Conservation (phyloP, 352 stramenopile genomes). For the Phytophthora colocasiae region DNA sequence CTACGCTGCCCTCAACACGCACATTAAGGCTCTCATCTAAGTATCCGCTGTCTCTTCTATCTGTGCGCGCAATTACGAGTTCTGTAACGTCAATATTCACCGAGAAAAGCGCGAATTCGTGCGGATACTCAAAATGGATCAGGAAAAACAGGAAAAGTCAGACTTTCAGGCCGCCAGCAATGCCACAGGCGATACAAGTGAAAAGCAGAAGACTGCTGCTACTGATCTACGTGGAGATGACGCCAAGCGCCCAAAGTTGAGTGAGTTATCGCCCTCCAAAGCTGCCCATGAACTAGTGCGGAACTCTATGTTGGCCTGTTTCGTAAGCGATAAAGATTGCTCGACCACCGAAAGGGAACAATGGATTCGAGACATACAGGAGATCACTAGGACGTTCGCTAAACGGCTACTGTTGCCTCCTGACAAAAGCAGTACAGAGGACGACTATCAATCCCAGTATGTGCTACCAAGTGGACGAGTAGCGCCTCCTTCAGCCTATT, state of each 20-base stretch:
- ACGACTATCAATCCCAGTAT: conserved; percentile 41
- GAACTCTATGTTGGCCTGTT: conserved; percentile 52
- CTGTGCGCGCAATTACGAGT: conserved; percentile 7
- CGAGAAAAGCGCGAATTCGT: conserved; percentile 22
- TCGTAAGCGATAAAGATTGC: conserved; percentile 32
- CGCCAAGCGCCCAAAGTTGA: not conserved
- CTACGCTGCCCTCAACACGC: not conserved
- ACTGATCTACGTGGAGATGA: not conserved
- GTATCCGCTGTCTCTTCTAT: not conserved
- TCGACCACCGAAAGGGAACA: conserved; percentile 24
- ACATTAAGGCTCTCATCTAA: not conserved
- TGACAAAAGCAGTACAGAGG: conserved; percentile 16
- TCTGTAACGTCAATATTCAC: conserved; percentile 10
- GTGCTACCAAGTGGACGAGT: conserved; percentile 40
- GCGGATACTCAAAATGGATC: conserved; percentile 3
- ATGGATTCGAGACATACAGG: conserved; percentile 41
- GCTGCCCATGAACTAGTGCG: conserved; percentile 43
- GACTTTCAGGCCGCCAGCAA: conserved; percentile 1
- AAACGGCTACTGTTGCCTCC: conserved; percentile 38
- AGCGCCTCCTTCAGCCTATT: conserved; percentile 67
- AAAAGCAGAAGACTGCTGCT: not conserved
- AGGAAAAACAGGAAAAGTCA: conserved; percentile 6
- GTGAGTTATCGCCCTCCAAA: conserved; percentile 29
- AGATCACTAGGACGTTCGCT: conserved; percentile 47
- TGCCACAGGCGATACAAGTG: not conserved